Evolutionary conservation across 179 eudicot species (phyloP).

Genomic region (Gypsophila paniculata): DNA sequence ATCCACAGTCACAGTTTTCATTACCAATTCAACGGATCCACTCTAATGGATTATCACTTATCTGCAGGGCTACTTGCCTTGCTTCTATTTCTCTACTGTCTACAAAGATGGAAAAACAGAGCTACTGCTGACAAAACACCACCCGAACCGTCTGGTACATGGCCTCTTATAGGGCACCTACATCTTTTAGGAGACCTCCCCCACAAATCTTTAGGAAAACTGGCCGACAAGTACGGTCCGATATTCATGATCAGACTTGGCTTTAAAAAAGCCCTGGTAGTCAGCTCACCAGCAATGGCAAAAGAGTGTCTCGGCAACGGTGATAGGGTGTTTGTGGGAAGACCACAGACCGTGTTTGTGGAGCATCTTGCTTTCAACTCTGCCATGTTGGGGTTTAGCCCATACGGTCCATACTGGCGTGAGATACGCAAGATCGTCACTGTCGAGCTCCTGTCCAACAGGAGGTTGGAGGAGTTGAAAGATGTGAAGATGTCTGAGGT

Average conservation of each 20-base stretch:
- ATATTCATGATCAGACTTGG: conserved; percentile 24
- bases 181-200: conserved; percentile 8
- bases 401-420: conserved; percentile 22
- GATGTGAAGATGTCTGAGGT: conserved; percentile 23
- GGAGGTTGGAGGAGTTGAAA: not conserved
- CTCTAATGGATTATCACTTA: not conserved
- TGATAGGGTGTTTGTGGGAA: conserved; percentile 18
- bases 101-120: conserved; percentile 7
- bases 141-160: conserved; percentile 22
- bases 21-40: not conserved
- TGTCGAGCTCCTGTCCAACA: conserved; percentile 15
- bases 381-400: conserved; percentile 19
- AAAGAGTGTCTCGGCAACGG: conserved; percentile 19
- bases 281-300: conserved; percentile 17
- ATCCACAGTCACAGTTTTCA: not conserved
- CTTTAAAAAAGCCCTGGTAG: not conserved
- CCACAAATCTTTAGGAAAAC: conserved; percentile 13
- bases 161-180: conserved; percentile 21
- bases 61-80: not conserved
- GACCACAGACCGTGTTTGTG: conserved; percentile 7
- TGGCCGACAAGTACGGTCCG: conserved; percentile 18
- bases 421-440: conserved; percentile 16
- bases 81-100: conserved; percentile 1
- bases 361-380: conserved; percentile 12
- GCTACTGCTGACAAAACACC: not conserved